Base-by-base conservation (phyloP, 2,329 filamentous ascomycete species). In the Aspergillus novofumigatus region DNA sequence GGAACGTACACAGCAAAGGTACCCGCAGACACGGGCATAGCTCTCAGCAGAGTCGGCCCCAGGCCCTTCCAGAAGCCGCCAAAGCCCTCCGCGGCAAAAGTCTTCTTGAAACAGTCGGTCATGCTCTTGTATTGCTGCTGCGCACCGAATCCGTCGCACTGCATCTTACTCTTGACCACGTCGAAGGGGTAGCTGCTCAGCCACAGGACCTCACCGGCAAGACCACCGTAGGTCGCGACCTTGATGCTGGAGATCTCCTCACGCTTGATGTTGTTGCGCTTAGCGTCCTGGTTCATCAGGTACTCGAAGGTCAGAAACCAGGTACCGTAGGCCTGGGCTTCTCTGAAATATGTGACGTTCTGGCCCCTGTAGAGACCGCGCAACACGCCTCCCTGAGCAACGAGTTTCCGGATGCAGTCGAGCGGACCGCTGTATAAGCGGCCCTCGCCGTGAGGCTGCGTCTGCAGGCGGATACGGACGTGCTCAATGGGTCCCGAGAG, bases 161-260 rank as follows among this genome's bases (percentile, higher is more conserved):
- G 94, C 93, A 97, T 97, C 85, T 96, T 97, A 78, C 91, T 96
- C 89, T 99, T 99, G 77, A 99, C 78, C 28, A 99, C 93, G 77
- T 99, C 94, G 63, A 99, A 89, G 23, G 94, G 94, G 77, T 99
- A 99, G 71, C 91, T 96, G 38, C 83, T 83, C 55, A 99, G 80
- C 94, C 94, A 99, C 56, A 99, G 83, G 53, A 87, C 91, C 81
- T 99, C 94, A 65, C 94, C 94, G 0, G 94, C 94, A 44, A 99
- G 76, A 48, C 94, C 94, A 62, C 94, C 94, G 73, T 97, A 99
- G 11, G 91, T 78, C 11, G 94, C 94, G 51, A 99, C 86, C 78
- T 96, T 97, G 75, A 87, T 87, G 53, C 84, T 87, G 17, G 91
- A 86, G 41, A 99, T 86, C 1, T 95, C 86, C 68, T 87, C 86